Conservation (phyloP, 2,329 filamentous ascomycete genomes). For the Cercospora sp. region DNA sequence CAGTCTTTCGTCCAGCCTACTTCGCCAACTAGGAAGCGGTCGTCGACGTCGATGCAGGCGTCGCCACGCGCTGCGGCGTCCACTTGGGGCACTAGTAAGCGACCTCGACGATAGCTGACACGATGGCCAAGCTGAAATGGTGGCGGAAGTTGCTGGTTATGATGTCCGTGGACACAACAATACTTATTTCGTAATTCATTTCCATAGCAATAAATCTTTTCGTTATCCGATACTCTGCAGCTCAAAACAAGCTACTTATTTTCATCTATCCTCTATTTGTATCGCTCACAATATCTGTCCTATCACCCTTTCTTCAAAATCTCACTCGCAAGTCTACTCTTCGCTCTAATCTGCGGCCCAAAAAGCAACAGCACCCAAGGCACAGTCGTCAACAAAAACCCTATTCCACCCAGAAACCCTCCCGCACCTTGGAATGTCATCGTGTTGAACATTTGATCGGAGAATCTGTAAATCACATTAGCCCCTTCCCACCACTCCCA, state of each 20-base stretch:
- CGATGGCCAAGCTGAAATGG: neutral
- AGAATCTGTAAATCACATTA: slow-evolving; percentile 48
- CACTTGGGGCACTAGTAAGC: neutral
- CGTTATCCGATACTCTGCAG: neutral
- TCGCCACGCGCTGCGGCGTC: neutral
- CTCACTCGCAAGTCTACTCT: slow-evolving; percentile 70
- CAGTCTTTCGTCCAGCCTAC: neutral
- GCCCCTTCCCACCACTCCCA: neutral
- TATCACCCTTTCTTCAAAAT: neutral
- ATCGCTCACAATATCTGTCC: neutral
- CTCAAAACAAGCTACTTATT: too few species aligned
- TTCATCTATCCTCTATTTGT: neutral
- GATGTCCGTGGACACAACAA: too few species aligned
- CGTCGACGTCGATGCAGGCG: neutral
- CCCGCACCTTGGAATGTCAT: slow-evolving; percentile 71
- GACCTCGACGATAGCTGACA: neutral
- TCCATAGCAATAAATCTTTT: neutral
- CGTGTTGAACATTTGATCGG: slow-evolving; percentile 68
- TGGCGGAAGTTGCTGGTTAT: too few species aligned
- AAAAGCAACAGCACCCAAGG: slow-evolving; percentile 83
- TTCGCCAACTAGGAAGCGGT: neutral
- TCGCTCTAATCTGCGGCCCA: slow-evolving; percentile 71
- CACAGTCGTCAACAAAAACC: slow-evolving; percentile 67
- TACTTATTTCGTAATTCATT: neutral
- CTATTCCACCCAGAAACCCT: slow-evolving; percentile 73